A percentile compares a stretch with the other conserved stretches of the same genome.
Evolutionary conservation across 805 yeast genomes (phyloP).

Genomic region (Kodamaea kakaduensis): DNA sequence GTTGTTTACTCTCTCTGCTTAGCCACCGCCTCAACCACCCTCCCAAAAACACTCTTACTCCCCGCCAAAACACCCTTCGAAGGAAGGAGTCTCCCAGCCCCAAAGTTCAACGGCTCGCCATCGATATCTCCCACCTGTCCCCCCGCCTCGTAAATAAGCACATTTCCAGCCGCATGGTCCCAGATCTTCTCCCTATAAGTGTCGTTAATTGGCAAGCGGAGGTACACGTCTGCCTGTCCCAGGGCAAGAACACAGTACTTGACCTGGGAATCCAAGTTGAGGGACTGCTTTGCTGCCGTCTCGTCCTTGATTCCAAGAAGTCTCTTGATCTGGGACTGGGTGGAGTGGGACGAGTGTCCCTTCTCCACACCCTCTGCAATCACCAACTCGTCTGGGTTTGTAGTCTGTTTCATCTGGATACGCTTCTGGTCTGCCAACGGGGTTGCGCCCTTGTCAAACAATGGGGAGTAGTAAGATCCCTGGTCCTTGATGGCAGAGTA

Average conservation of each 20-base stretch:
- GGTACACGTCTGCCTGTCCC: slow-evolving; percentile 89
- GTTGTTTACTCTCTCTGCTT: too few species aligned
- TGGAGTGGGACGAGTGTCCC: slow-evolving; percentile 88
- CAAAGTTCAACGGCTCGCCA: slow-evolving; percentile 74
- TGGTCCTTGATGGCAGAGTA: slow-evolving; percentile 64
- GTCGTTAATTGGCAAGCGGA: slow-evolving; percentile 77
- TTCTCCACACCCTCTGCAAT: slow-evolving; percentile 94
- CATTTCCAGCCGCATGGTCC: slow-evolving; percentile 98
- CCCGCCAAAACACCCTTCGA: slow-evolving; percentile 96
- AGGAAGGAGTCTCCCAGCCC: slow-evolving; percentile 73
- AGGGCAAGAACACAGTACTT: slow-evolving; percentile 88
- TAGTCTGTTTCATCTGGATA: slow-evolving; percentile 51
- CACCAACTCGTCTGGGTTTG: slow-evolving; percentile 47
- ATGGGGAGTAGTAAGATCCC: slow-evolving; percentile 58
- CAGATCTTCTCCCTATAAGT: slow-evolving; percentile 89
- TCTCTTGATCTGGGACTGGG: slow-evolving; percentile 72
- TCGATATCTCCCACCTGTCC: slow-evolving; percentile 84
- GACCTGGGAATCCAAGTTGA: slow-evolving; percentile 92
- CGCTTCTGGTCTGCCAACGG: slow-evolving; percentile 28
- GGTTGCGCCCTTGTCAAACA: slow-evolving; percentile 36
- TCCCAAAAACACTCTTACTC: slow-evolving; percentile 41
- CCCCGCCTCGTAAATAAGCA: slow-evolving; percentile 84
- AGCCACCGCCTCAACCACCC: slow-evolving; percentile 50
- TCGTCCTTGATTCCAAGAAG: slow-evolving; percentile 42
- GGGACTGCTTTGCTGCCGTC: slow-evolving; percentile 57